Percentiles rank a stretch among this genome's conserved stretches.
These are phyloP conservation scores for Stachybotrys chartarum DNA, from an alignment of 2,329 filamentous ascomycete species.

Conservation along the genomic window DNA sequence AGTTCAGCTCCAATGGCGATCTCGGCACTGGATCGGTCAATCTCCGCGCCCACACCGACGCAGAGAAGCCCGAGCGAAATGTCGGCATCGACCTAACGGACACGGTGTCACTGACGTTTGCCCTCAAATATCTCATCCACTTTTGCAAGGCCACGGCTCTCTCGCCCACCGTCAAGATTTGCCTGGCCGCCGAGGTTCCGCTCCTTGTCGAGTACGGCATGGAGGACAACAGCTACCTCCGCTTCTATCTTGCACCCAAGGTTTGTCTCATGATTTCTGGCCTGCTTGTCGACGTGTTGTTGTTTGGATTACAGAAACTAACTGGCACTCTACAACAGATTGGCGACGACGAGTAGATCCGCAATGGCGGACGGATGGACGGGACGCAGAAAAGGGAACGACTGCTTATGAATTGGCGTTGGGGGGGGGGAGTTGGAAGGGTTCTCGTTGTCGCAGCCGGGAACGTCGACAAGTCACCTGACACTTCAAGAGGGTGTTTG, in stretches of 20 bases:
- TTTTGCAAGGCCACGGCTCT: constrained; percentile 96
- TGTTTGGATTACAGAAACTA: not conserved
- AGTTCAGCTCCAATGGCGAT: constrained; percentile 88
- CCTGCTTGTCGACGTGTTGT: no score
- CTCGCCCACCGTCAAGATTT: constrained; percentile 78
- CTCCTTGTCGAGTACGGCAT: constrained; percentile 86
- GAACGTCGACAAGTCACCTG: constrained; percentile 4
- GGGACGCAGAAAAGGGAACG: not conserved
- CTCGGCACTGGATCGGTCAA: constrained; percentile 95
- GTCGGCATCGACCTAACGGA: constrained; percentile 88
- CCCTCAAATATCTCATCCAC: constrained; percentile 98
- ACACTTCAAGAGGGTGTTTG: constrained; percentile 4
- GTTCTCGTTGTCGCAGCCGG: not conserved
- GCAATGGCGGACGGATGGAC: not conserved
- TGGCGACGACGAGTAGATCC: constrained; percentile 29
- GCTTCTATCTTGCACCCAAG: constrained; percentile 98
- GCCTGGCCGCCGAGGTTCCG: constrained; percentile 91
- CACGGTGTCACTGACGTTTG: constrained; percentile 92
- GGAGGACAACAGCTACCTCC: constrained; percentile 67
- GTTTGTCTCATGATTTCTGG: constrained; percentile 38
- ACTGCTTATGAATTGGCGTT: not conserved
- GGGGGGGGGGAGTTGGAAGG: not conserved
- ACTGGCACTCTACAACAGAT: constrained; percentile 18
- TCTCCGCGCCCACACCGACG: constrained; percentile 77
- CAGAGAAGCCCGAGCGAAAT: constrained; percentile 81